These are phyloP conservation scores for Daedaleopsis sinensis DNA, from an alignment of 768 basidiomycete species.

Conservation along the genomic window DNA sequence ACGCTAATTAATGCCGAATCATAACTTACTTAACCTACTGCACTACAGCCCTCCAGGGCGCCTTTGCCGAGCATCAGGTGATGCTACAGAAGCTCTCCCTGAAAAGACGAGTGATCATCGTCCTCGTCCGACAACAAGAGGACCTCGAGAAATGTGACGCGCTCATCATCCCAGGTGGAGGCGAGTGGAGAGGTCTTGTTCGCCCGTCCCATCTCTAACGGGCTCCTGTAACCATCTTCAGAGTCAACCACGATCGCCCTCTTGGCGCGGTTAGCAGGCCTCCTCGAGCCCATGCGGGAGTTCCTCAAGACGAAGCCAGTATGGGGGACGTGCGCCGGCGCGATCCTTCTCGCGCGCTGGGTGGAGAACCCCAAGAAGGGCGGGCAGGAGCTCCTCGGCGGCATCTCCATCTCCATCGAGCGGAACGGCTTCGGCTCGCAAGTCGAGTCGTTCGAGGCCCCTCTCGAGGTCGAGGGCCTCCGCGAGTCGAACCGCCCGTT, in stretches of 20 bases:
- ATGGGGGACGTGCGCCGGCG: conserved; percentile 97
- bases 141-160: conserved; percentile 81
- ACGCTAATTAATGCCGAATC: background rate
- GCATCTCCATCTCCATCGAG: conserved; percentile 76
- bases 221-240: conserved; percentile 27
- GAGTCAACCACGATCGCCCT: conserved; percentile 94
- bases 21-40: background rate
- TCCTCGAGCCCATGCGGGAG: conserved; percentile 76
- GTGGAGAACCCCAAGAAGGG: conserved; percentile 82
- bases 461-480: conserved; percentile 66
- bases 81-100: conserved; percentile 62
- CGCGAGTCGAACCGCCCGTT: conserved; percentile 64
- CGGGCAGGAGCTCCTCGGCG: conserved; percentile 85
- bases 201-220: background rate
- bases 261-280: conserved; percentile 69
- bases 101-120: conserved; percentile 45
- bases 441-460: conserved; percentile 91
- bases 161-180: conserved; percentile 93
- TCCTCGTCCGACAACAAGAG: conserved; percentile 72
- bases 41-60: conserved; percentile 84
- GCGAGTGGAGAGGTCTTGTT: conserved; percentile 47
- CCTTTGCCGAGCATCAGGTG: conserved; percentile 84
- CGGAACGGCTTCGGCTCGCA: conserved; percentile 95
- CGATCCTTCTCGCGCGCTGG: conserved; percentile 79
- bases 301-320: conserved; percentile 77